These are phyloP conservation scores for Microglena sp. DNA, from an alignment of 139 green algal genomes.

Conservation along the genomic window DNA sequence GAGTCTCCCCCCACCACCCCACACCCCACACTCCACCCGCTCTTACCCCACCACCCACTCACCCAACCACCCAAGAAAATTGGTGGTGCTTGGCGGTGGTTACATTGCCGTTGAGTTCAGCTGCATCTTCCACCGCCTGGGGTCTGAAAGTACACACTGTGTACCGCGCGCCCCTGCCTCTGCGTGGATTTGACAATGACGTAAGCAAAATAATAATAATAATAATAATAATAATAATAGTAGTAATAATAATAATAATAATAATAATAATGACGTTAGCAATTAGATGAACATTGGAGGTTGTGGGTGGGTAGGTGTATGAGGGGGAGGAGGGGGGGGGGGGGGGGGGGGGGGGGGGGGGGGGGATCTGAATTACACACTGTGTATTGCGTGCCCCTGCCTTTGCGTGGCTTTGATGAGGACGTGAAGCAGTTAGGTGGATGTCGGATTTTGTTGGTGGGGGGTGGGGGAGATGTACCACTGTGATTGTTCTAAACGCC, in stretches of 20 bases:
- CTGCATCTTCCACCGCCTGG: conserved; percentile 87
- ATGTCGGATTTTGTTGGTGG: background rate
- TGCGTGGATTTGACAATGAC: conserved; percentile 63
- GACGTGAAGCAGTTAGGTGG: conserved; percentile 24
- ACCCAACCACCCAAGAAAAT: conserved; percentile 11
- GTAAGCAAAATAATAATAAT: no score
- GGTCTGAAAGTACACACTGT: conserved; percentile 73
- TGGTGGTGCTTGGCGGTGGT: conserved; percentile 81
- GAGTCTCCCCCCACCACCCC: no score
- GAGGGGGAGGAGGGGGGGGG: no score
- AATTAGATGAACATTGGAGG: no score
- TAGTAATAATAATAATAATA: no score
- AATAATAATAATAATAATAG: no score
- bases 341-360: no score
- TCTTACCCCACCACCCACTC: background rate
- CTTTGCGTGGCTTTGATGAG: conserved; percentile 60
- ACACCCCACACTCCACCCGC: background rate
- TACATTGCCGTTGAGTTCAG: conserved; percentile 98
- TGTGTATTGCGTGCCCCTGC: conserved; percentile 56
- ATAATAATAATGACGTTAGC: no score
- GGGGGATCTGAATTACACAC: conserved; percentile 75
- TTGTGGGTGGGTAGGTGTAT: no score
- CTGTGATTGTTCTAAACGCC: conserved; percentile 4
- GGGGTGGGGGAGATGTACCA: background rate
- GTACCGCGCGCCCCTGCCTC: conserved; percentile 54